Conservation (phyloP, 2,329 filamentous ascomycete genomes). For the Scortechinia acanthostroma region DNA sequence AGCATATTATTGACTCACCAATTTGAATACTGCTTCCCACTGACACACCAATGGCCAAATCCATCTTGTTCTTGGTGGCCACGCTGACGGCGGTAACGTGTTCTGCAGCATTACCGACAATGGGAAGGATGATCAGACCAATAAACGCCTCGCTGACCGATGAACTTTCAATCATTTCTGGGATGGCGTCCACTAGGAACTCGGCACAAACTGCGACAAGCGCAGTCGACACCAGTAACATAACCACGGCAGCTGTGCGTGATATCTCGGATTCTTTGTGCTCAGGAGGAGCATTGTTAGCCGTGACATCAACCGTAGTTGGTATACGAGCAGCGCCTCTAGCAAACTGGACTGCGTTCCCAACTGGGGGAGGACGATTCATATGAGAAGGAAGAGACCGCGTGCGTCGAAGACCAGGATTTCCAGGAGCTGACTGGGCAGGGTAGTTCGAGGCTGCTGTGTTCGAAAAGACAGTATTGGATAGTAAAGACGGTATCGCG, state of each 20-base stretch:
- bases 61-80: constrained; percentile 71
- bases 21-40: constrained; percentile 69
- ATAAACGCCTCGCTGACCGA: constrained; percentile 61
- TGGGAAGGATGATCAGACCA: constrained; percentile 65
- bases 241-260: constrained; percentile 46
- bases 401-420: constrained; percentile 64
- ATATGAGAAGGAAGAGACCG: constrained; percentile 69
- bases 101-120: constrained; percentile 69
- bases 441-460: constrained; percentile 32
- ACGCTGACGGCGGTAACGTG: constrained; percentile 67
- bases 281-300: constrained; percentile 17
- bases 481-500: not conserved
- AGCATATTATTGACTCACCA: constrained; percentile 17
- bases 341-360: constrained; percentile 31
- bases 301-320: constrained; percentile 25
- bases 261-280: constrained; percentile 40
- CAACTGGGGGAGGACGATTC: constrained; percentile 21
- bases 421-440: constrained; percentile 45
- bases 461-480: constrained; percentile 11
- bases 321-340: constrained; percentile 38
- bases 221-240: constrained; percentile 55
- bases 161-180: constrained; percentile 47
- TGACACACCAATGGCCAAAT: constrained; percentile 66
- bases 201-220: constrained; percentile 65
- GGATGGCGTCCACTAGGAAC: constrained; percentile 63